Percentiles rank a stretch among this genome's conserved stretches.
phyloP scores from a whole-genome alignment of 2,329 filamentous ascomycete genomes.

The Pestalotiopsis sp. region DNA sequence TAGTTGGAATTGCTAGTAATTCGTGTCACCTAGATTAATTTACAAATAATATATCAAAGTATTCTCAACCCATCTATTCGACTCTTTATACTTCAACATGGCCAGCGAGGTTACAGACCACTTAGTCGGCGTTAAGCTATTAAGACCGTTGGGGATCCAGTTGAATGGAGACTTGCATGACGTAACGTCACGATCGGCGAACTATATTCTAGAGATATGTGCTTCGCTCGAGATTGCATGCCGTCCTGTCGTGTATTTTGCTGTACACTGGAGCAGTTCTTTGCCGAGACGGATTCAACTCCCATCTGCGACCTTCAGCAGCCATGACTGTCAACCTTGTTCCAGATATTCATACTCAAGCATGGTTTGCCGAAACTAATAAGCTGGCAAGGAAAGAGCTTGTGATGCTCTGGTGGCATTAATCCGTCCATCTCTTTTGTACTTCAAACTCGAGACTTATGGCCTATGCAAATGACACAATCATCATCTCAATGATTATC shows the following conservation, averaged over 20 bases:
- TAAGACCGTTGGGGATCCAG: not conserved
- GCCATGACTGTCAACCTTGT: not conserved
- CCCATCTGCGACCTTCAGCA: too few species aligned
- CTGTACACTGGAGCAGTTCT: not conserved
- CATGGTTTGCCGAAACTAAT: too few species aligned
- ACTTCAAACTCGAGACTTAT: too few species aligned
- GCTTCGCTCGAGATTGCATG: too few species aligned
- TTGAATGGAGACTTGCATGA: not conserved
- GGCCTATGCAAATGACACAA: too few species aligned
- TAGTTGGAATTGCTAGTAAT: not conserved
- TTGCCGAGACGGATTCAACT: not conserved
- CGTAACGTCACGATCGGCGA: not conserved
- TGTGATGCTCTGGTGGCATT: too few species aligned
- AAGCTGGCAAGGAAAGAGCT: too few species aligned
- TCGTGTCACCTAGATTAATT: not conserved
- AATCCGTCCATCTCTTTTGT: too few species aligned
- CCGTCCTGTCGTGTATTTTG: too few species aligned
- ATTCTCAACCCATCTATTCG: not conserved
- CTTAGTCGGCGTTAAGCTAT: slow-evolving; percentile 1
- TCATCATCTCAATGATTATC: too few species aligned
- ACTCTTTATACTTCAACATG: not conserved
- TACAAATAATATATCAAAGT: not conserved
- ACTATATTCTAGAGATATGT: not conserved
- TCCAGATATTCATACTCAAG: not conserved
- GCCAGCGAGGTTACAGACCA: not conserved